Base-by-base conservation (phyloP, 345 rosid genomes). In the Carallia pectinifolia region DNA sequence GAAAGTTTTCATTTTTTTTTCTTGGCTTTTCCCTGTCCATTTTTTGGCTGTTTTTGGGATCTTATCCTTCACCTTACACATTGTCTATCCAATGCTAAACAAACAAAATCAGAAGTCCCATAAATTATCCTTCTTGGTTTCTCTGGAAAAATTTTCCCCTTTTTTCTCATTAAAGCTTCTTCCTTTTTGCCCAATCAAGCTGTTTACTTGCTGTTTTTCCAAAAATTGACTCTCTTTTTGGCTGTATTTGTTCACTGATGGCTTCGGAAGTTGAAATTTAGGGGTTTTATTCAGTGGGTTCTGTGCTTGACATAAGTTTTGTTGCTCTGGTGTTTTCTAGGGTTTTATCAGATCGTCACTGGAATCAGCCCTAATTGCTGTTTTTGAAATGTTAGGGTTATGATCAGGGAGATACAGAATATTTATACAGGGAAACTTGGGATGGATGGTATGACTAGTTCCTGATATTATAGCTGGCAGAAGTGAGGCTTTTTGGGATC, bases 321-420 rank as follows among this genome's bases (percentile, higher is more conserved):
- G 67, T 69, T 78, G 55, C 58, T 66, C 75, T 7, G 71, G 18
- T 56, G 30, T 66, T 63, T 58, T 73, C 70, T 79, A 80, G 86
- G 90, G 85, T 81, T 84, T 82, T 75, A 75, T 78, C 76, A 63
- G 77, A 82, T 84, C 82, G 64, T 59, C 68, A 44, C 68, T 72
- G 72, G 75, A 71, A 78, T 69, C 74, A 66, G 63, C 84, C 84
- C 79, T 81, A 75, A 78, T 80, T 84, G 68, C 27, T 50, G 60
- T 74, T 81, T 81, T 75, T 75, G 52, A 74, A 69, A 72, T 76
- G 48, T 68, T 81, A 68, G 81, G 86, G 82, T 81, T 71, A 72
- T 59, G 76, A 71, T 69, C 71, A 38, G 66, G 59, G 50, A 79
- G 66, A 34, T 55, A 38, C 16, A 55, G 64, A 34, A 68, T 76